Evolutionary conservation across 164 flowering plant genomes (phyloP).

Genomic region (Taxillus chinensis): DNA sequence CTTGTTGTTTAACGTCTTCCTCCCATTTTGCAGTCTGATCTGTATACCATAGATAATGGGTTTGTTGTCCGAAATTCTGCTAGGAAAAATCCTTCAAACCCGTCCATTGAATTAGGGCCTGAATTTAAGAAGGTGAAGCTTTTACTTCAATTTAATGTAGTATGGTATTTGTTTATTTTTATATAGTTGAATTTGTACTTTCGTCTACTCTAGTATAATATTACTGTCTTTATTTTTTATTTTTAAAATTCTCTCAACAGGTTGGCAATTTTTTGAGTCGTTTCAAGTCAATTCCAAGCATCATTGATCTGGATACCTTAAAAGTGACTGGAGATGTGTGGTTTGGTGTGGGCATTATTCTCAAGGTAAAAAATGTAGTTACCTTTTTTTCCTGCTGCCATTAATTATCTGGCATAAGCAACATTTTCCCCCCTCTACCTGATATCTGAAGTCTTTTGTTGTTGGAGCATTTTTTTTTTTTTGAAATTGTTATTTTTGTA

Average conservation of each 20-base stretch:
- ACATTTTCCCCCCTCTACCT: too few relatives aligned
- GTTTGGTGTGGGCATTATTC: conserved; percentile 69
- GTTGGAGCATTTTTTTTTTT: too few relatives aligned
- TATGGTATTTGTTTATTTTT: background rate
- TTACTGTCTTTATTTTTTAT: background rate
- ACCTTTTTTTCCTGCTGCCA: background rate
- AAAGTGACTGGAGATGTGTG: conserved; percentile 94
- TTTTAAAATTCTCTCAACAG: conserved; percentile 23
- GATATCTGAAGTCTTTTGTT: too few relatives aligned
- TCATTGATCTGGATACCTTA: conserved; percentile 79
- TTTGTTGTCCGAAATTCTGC: conserved; percentile 55
- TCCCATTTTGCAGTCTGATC: conserved; percentile 66
- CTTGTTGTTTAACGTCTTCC: conserved; percentile 4
- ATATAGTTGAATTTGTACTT: background rate
- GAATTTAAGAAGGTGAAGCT: conserved; percentile 80
- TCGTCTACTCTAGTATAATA: background rate
- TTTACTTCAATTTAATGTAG: background rate
- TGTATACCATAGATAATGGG: conserved; percentile 75
- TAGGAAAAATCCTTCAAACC: conserved; percentile 71
- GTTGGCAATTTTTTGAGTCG: conserved; percentile 68
- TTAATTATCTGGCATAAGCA: too few relatives aligned
- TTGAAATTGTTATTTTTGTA: too few relatives aligned
- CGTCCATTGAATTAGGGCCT: conserved; percentile 84
- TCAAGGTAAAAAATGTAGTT: conserved; percentile 52
- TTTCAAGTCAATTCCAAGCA: conserved; percentile 92